Evolutionary conservation across 768 basidiomycete species (phyloP).

Genomic region (Hygrophorus pudorinus): DNA sequence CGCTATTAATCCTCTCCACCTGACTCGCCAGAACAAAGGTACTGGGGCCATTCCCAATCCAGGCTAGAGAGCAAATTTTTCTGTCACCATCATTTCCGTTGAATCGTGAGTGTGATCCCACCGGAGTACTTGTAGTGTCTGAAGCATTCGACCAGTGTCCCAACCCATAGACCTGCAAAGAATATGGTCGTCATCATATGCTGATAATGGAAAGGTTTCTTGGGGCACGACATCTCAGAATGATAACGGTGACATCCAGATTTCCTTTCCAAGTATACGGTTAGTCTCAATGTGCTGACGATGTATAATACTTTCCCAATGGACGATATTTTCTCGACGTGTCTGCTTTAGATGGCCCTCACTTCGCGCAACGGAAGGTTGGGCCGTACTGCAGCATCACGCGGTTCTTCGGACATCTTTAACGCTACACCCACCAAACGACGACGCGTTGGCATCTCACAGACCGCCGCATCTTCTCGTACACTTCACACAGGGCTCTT

Average conservation of each 20-base stretch:
- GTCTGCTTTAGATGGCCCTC: constrained; percentile 59
- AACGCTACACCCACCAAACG: constrained; percentile 40
- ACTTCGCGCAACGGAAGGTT: constrained; percentile 71
- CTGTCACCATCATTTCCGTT: constrained; percentile 71
- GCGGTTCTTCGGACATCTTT: constrained; percentile 57
- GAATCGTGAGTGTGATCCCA: constrained; percentile 34
- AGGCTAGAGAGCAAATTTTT: constrained; percentile 76
- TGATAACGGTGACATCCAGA: constrained; percentile 36
- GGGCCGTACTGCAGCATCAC: constrained; percentile 81
- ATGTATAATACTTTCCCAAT: no score
- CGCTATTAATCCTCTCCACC: not conserved
- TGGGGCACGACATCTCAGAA: constrained; percentile 43
- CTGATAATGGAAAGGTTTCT: constrained; percentile 47
- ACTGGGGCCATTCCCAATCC: constrained; percentile 76
- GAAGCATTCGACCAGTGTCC: constrained; percentile 29
- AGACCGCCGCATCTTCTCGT: constrained; percentile 40
- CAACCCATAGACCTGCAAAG: constrained; percentile 37
- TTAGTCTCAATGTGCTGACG: constrained; percentile 14
- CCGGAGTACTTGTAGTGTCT: constrained; percentile 3
- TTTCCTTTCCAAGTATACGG: constrained; percentile 61
- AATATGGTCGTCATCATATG: constrained; percentile 59
- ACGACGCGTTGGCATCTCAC: constrained; percentile 5
- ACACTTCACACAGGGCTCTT: constrained; percentile 62
- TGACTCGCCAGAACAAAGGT: constrained; percentile 30
- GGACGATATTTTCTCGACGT: not conserved